Evolutionary conservation across 2,329 filamentous ascomycete genomes (phyloP), one percentile per base, ranked within the genome.

Genomic region (Colletotrichum viniferum): DNA sequence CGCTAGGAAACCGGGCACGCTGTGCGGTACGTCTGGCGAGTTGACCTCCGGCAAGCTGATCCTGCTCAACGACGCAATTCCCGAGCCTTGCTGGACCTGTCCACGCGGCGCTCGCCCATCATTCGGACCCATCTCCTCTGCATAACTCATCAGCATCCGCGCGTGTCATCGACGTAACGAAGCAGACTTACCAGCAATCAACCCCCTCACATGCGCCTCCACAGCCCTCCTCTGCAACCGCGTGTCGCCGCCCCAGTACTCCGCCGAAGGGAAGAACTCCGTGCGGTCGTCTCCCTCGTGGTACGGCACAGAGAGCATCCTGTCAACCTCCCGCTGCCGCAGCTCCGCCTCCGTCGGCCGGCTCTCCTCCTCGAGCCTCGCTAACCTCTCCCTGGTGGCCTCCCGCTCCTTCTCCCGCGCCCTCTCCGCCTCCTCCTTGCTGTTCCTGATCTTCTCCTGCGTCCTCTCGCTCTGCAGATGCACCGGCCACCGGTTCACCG

Each of bases 251-350:
- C 77, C 77, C 79, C 81, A 80, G 66, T 79, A 83, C 65, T 79
- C 77, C 14, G 75, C 69, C 30, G 70, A 67, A 1, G 5, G 79
- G 78, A 76, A 66, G 38, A 83, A 83, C 67, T 21, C 75, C 56
- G 21, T 76, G 32, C 26, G 18, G 16, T 73, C 73, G 38, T 55
- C 24, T 3, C 12, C 55, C 48, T 71, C 69, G 21, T 77, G 69
- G 30, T 72, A 72, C 3, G 87, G 90, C 12, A 88, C 87, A 3
- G 90, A 93, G 70, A 86, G 83, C 79, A 94, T 48, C 24, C 48
- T 24, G n/a, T 62, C 52, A 16, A 62, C 21, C 61, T 65, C 30
- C 36, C 28, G 14, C 62, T 32, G n/a, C 28, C 14, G n/a, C 9
- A 13, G 24, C 21, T 73, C 69, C 18, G 43, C 65, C 14, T 14